Evolutionary conservation across 1,139 yeast genomes (phyloP).

Genomic region (Trichomonascaceae sp.): DNA sequence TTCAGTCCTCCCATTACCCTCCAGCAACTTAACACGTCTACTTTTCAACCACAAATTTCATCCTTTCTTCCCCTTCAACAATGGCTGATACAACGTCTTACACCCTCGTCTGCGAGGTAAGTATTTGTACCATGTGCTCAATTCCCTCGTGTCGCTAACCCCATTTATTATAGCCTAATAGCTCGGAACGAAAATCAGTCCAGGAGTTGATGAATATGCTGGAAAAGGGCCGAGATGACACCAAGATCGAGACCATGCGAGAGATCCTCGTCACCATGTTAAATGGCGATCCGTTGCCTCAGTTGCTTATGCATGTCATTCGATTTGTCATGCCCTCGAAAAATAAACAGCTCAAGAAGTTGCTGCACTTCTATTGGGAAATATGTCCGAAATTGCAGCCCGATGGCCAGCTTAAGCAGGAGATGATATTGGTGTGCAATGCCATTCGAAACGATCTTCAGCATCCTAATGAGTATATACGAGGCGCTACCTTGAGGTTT

Average conservation of each 20-base stretch:
- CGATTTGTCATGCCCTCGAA: constrained; percentile 96
- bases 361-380: constrained; percentile 96
- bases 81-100: constrained; percentile 33
- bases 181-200: constrained; percentile 61
- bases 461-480: constrained; percentile 94
- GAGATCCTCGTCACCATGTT: constrained; percentile 78
- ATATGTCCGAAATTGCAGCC: constrained; percentile 87
- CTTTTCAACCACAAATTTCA: constrained; percentile 6
- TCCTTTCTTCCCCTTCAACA: constrained; percentile 6
- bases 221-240: constrained; percentile 87
- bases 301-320: constrained; percentile 91
- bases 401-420: constrained; percentile 91
- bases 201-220: constrained; percentile 72
- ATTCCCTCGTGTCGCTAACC: background rate
- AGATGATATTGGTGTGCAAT: constrained; percentile 97
- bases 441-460: constrained; percentile 96
- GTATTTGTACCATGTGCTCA: constrained; percentile 4
- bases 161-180: constrained; percentile 22
- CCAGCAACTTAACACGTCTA: constrained; percentile 7
- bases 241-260: constrained; percentile 86
- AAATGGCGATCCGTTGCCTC: constrained; percentile 94
- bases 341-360: constrained; percentile 83
- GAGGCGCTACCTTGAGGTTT: constrained; percentile 92
- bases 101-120: constrained; percentile 33
- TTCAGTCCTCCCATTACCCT: background rate